Evolutionary conservation across 1,284 basidiomycete species (phyloP).

Genomic region (Rhodotorula sp.): DNA sequence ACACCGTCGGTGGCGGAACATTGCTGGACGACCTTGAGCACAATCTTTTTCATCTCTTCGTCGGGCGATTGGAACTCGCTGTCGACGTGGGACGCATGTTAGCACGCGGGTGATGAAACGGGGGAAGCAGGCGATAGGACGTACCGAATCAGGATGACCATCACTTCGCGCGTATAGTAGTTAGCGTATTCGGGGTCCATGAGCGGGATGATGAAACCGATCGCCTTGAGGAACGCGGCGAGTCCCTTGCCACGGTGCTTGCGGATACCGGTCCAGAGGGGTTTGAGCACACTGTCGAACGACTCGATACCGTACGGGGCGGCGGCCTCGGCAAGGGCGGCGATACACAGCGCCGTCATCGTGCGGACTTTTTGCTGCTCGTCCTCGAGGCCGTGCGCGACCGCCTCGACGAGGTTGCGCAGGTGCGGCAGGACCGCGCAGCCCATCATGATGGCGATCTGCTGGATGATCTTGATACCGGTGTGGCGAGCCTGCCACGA

Average conservation of each 20-base stretch:
- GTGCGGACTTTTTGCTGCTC: constrained; percentile 99
- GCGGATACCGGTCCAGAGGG: constrained; percentile 95
- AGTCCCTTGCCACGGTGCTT: constrained; percentile 97
- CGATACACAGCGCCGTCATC: constrained; percentile 96
- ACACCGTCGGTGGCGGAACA: constrained; percentile 98
- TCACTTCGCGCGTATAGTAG: constrained; percentile 96
- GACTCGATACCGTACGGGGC: constrained; percentile 99
- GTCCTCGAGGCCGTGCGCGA: constrained; percentile 91
- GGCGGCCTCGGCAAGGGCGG: constrained; percentile 92
- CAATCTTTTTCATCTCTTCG: constrained; percentile 99
- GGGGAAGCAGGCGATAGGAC: background rate
- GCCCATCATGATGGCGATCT: constrained; percentile 99
- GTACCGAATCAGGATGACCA: constrained; percentile 87
- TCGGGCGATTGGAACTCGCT: constrained; percentile 96
- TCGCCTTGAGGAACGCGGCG: constrained; percentile 97
- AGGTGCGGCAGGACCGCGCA: constrained; percentile 98
- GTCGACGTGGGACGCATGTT: background rate
- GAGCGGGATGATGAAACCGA: constrained; percentile 98
- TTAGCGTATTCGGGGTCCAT: constrained; percentile 99
- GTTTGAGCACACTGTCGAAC: constrained; percentile 97
- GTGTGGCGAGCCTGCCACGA: constrained; percentile 99
- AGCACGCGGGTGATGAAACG: background rate
- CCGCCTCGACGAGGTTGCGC: constrained; percentile 92
- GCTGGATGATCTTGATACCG: constrained; percentile 98
- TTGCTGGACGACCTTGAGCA: constrained; percentile 97